A percentile compares a stretch with the other conserved stretches of the same genome.
These are phyloP conservation scores for Beta corolliflora DNA, from an alignment of 179 eudicot species.

Conservation along the genomic window DNA sequence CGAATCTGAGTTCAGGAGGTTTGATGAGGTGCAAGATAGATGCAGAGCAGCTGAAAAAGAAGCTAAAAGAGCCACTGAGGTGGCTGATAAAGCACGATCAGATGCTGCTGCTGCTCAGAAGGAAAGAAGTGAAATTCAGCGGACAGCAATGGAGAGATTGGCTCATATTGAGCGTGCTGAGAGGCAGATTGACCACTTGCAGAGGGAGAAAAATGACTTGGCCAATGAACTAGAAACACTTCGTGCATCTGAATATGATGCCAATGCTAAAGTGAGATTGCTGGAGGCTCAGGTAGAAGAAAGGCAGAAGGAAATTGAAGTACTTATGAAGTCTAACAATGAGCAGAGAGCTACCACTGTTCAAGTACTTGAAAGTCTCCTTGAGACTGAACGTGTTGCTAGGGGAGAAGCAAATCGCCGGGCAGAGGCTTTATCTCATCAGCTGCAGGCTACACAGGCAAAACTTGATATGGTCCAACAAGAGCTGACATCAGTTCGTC, in stretches of 20 bases:
- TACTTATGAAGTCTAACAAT: conserved; percentile 69
- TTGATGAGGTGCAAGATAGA: conserved; percentile 82
- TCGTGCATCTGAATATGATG: conserved; percentile 67
- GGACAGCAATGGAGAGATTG: conserved; percentile 68
- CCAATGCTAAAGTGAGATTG: conserved; percentile 60
- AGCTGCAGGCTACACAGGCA: conserved; percentile 80
- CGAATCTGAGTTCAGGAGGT: conserved; percentile 61
- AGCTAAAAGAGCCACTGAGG: conserved; percentile 79
- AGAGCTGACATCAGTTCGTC: conserved; percentile 67
- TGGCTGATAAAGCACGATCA: conserved; percentile 76
- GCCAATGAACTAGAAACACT: conserved; percentile 51
- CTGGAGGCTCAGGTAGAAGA: conserved; percentile 87
- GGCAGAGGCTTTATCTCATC: conserved; percentile 81
- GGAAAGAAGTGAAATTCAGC: conserved; percentile 69
- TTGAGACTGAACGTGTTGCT: conserved; percentile 76
- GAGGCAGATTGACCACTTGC: conserved; percentile 64
- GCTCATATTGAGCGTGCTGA: conserved; percentile 76
- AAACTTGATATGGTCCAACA: conserved; percentile 78
- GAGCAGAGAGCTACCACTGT: conserved; percentile 79
- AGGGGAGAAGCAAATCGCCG: conserved; percentile 80
- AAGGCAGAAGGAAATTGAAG: conserved; percentile 84
- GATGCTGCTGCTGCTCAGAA: conserved; percentile 76
- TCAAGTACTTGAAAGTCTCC: conserved; percentile 72
- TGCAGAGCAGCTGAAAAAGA: conserved; percentile 83
- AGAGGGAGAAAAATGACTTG: conserved; percentile 57